Evolutionary conservation across 768 basidiomycete species (phyloP), one percentile per base, ranked within the genome.

Genomic region (Hygrophoropsis aurantiaca): DNA sequence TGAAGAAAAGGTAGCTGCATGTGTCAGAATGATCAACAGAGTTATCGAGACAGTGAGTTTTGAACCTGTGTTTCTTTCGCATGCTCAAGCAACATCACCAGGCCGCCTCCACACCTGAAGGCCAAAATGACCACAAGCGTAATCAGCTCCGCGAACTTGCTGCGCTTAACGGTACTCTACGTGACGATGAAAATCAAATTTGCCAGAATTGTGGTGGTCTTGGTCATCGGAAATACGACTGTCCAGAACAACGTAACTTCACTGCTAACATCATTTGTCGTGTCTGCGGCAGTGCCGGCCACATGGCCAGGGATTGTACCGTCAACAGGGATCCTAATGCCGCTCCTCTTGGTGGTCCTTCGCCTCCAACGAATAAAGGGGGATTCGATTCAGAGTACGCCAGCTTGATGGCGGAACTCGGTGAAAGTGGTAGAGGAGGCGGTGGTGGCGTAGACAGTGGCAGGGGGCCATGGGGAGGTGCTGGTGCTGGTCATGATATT

Each of bases 231-330:
- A 94, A 97, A 82, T 98, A 93, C 74, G 97, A 98, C 69, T 99
- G 97, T 67, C 94, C 94, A 15, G 92, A 97, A 72, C 92, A 97
- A 69, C 85, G 90, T 68, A 97, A 97, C 74, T 98, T 94, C 74
- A 94, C 92, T 57, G 97, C 97, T 73, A 95, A 95, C 75, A 94
- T 99, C 74, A 95, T 97, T 64, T 99, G 97, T 78, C 94, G 93
- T 62, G 84, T 94, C 60, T 99, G 97, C 68, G 95, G 95, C 52
- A 94, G 92, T 60, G 93, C 94, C 33, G 95, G 97, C 30, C 95
- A 98, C 72, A 97, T 99, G 95, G 95, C 94, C 41, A 86, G 94
- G 57, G 95, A 98, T 71, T 98, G 95, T 67, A 90, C 91, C 39
- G 87, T 90, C 63, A 90, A 92, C 70, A 92, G 84, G 62, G 90